Conservation (phyloP, 305 asterid genomes). For the Fraxinus xanthoxyloides region DNA sequence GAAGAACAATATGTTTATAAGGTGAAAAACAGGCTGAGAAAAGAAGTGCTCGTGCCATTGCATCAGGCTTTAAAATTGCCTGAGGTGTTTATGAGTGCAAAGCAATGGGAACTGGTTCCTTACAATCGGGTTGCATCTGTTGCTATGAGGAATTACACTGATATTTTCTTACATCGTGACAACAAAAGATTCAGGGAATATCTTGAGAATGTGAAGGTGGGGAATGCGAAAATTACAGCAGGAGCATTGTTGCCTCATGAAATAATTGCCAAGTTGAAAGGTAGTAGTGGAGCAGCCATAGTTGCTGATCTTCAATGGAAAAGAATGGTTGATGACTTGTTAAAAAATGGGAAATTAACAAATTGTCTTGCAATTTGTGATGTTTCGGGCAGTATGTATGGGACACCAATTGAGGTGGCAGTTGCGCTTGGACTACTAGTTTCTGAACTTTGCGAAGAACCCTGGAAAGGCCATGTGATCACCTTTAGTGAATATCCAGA, state of each 20-base stretch:
- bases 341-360: slow-evolving; percentile 35
- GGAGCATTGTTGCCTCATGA: slow-evolving; percentile 52
- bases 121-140: slow-evolving; percentile 43
- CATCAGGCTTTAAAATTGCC: slow-evolving; percentile 37
- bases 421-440: slow-evolving; percentile 43
- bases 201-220: slow-evolving; percentile 38
- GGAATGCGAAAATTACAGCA: slow-evolving; percentile 40
- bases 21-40: slow-evolving; percentile 42
- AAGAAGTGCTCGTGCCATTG: slow-evolving; percentile 40
- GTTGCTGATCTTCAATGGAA: slow-evolving; percentile 47
- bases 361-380: slow-evolving; percentile 41
- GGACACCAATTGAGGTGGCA: slow-evolving; percentile 43
- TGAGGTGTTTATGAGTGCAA: slow-evolving; percentile 49
- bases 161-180: slow-evolving; percentile 29
- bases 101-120: slow-evolving; percentile 32
- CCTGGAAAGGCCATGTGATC: slow-evolving; percentile 44
- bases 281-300: slow-evolving; percentile 25
- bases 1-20: slow-evolving; percentile 31
- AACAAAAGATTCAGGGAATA: slow-evolving; percentile 30
- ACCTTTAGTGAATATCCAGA: slow-evolving; percentile 36
- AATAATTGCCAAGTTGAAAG: slow-evolving; percentile 27
- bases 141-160: slow-evolving; percentile 42
- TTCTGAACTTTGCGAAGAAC: slow-evolving; percentile 45
- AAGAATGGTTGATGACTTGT: slow-evolving; percentile 40
- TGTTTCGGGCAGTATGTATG: slow-evolving; percentile 37